Evolutionary conservation across 495 filamentous ascomycete species (phyloP), one percentile per base, ranked within the genome.

Genomic region (Penicillium cataractarum): DNA sequence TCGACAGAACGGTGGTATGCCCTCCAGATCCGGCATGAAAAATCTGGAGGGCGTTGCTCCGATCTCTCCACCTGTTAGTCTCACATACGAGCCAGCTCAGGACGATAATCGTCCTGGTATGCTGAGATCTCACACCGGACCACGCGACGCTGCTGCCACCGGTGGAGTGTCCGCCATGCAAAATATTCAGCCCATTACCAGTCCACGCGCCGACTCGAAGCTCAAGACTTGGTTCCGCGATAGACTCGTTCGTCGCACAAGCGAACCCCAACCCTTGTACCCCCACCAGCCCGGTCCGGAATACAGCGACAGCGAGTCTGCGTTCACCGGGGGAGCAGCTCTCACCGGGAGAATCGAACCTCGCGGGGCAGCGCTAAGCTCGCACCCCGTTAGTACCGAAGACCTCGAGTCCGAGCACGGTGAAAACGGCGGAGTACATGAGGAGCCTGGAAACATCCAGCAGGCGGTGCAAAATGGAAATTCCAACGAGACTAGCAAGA

Each of bases 181-280:
- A 32, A 46, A 27, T 15, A 58, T 65, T 12, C 59, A 48, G 9
- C 69, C 71, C 4, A 58, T 68, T 26, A 62, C 61, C 17, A 70
- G 69, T 31, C 71, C 69, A 1, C 62, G 65, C 21, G 63, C 71
- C 1, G 71, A 74, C 21, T 68, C 69, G 6, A 74, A 74, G 56
- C 61, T 74, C 22, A 74, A 64, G 35, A 70, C 48, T 39, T 74
- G 71, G 71, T 74, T 74, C 64, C 66, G 69, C 10, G 69, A 72
- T 51, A 63, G 69, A 53, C 44, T 71, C 2, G 61, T 65, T 32
- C 69, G 61, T 61, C 69, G 60, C 24, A 63, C 63, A 24, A 70
- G 69, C 46, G 65, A 61, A 3, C 64, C 66, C 1, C 51, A 67
- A 13, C 60, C 64, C 22, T 37, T 71, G 1, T 71, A 72, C 26